Evolutionary conservation across 164 flowering plant genomes (phyloP).

Genomic region (Sedum album): DNA sequence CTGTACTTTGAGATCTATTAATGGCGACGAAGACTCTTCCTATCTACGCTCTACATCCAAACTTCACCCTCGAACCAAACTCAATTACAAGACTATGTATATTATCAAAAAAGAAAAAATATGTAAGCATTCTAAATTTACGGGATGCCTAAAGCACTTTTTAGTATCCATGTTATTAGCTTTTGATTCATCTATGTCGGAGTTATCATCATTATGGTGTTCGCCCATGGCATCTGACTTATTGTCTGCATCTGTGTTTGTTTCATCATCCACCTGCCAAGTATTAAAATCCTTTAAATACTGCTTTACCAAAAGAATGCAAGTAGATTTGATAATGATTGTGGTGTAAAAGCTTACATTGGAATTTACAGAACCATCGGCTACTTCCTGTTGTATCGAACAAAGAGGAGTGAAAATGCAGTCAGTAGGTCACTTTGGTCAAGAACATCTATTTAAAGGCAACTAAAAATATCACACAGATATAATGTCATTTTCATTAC

Average conservation of each 20-base stretch:
- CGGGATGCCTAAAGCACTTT: background rate
- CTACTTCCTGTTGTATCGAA: slow-evolving; percentile 2
- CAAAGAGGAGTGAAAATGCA: background rate
- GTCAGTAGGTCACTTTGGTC: background rate
- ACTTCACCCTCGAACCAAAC: background rate
- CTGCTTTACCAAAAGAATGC: background rate
- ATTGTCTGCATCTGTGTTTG: background rate
- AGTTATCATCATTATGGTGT: background rate
- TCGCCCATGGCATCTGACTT: background rate
- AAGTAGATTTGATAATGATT: background rate
- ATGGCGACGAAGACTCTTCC: background rate
- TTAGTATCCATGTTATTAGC: background rate
- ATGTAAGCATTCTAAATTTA: background rate
- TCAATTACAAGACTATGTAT: background rate
- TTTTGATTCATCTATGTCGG: background rate
- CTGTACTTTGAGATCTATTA: background rate
- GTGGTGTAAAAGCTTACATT: background rate
- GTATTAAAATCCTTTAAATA: background rate
- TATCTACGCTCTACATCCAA: background rate
- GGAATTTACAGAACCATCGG: background rate
- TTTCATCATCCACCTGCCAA: background rate
- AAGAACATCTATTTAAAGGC: background rate
- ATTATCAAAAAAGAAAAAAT: background rate
- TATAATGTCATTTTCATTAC: background rate
- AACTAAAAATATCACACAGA: background rate